Conservation (phyloP, 2,329 filamentous ascomycete species). For the Diaporthe sp. region DNA sequence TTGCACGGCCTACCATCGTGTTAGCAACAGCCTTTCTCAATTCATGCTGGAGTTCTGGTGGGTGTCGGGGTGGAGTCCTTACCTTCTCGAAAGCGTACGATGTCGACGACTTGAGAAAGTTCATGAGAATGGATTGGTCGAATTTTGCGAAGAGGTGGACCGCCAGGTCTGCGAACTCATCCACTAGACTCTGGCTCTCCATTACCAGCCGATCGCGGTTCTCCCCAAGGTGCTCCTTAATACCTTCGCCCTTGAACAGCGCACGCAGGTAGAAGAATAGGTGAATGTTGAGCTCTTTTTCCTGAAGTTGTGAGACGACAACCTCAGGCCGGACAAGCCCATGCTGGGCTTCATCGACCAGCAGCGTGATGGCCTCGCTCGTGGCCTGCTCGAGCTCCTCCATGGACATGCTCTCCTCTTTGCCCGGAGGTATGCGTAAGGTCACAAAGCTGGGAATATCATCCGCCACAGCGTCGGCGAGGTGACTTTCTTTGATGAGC, state of each 20-base stretch:
- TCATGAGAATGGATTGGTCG: conserved; percentile 84
- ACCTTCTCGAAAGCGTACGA: conserved; percentile 88
- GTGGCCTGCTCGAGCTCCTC: conserved; percentile 84
- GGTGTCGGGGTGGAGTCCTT: conserved; percentile 22
- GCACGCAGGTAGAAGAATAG: conserved; percentile 92
- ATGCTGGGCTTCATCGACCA: conserved; percentile 92
- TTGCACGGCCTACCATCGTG: conserved; percentile 67
- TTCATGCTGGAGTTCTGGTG: background rate
- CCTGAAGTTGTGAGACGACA: conserved; percentile 83
- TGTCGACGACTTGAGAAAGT: conserved; percentile 86
- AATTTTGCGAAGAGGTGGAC: conserved; percentile 89
- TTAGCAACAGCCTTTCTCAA: conserved; percentile 36
- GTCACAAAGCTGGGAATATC: conserved; percentile 92
- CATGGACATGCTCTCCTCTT: conserved; percentile 73
- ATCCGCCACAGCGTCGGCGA: conserved; percentile 90
- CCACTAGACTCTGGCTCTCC: conserved; percentile 78
- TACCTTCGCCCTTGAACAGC: conserved; percentile 83
- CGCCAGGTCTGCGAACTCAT: conserved; percentile 88
- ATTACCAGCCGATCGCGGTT: conserved; percentile 68
- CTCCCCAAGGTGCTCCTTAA: conserved; percentile 65
- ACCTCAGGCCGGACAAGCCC: conserved; percentile 83
- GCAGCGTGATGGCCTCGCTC: conserved; percentile 84
- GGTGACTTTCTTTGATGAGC: conserved; percentile 86
- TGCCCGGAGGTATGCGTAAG: conserved; percentile 82
- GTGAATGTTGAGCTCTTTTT: conserved; percentile 77